Evolutionary conservation across 257 asterid species (phyloP), one percentile per base, ranked within the genome.

Genomic region (Jacaranda mimosifolia): DNA sequence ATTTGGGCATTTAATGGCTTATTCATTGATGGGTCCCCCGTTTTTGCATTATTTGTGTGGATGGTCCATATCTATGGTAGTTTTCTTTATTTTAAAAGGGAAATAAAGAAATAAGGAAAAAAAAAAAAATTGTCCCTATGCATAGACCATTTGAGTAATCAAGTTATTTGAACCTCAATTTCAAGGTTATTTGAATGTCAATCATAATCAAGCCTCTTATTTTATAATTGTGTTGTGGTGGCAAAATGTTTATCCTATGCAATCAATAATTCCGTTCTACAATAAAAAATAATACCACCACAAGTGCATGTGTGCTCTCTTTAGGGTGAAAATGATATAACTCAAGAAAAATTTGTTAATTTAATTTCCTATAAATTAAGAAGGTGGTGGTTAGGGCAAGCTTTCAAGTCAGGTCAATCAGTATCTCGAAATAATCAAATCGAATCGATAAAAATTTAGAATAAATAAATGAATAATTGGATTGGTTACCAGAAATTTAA

Each of bases 1-100:
- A 82, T 84, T 84, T 81, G 3, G 77, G 86, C 90, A 90, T 84
- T 90, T 82, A 88, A 83, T 88, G 86, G 73, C 84, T 72, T 89
- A 77, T 89, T 88, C 81, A 79, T 83, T 82, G 80, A 63, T 64
- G 87, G 92, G 81, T 75, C 89, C 87, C 75, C 77, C 21, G 15
- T 9, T 68, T 83, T 46, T 68, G 78, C 82, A 80, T 86, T 83
- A 83, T 83, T 83, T 75, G 79, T 62, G 55, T n/a, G 68, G 21
- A 56, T 68, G 94, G 91, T 76, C 91, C 90, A 82, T 68, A 75
- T 63, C 43, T 82, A 21, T 36, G 59, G 64, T 77, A 72, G 45
- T 13, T 72, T 45, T 26, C 40, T 14, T 49, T 0, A 38, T 74
- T 49, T 45, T 32, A 19, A 21, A 43, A 4, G 18, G 3, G 9